Percentiles rank a stretch among this genome's conserved stretches.
These are phyloP conservation scores for Trichomonas gallinae DNA, from an alignment of 208 protist genomes.

Conservation along the genomic window DNA sequence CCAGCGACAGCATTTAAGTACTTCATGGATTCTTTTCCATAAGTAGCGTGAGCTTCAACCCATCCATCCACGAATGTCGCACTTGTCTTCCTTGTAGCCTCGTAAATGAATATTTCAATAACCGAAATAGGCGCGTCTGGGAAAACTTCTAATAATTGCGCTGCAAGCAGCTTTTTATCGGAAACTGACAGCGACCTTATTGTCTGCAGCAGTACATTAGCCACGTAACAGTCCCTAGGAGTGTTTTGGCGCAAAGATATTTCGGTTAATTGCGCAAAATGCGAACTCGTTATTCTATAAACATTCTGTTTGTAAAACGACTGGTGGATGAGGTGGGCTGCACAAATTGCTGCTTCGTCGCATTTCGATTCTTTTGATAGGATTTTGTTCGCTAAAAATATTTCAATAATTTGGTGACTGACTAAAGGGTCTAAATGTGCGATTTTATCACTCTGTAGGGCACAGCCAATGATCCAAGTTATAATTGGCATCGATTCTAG, in stretches of 20 bases:
- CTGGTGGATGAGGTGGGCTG: not conserved
- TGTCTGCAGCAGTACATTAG: not conserved
- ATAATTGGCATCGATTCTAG: not conserved
- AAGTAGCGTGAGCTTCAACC: not conserved
- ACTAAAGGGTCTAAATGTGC: not conserved
- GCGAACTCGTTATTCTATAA: not conserved
- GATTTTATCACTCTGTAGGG: not conserved
- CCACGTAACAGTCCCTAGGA: not conserved
- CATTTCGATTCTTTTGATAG: not conserved
- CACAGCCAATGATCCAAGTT: not conserved
- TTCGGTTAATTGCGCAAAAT: not conserved
- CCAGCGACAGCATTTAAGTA: not conserved
- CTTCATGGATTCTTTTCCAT: not conserved
- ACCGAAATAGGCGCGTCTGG: not conserved
- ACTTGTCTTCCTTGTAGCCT: not conserved
- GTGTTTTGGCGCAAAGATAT: not conserved
- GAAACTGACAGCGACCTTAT: not conserved
- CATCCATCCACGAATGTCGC: not conserved
- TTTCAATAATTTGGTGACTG: slow-evolving; percentile 5
- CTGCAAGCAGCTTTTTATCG: not conserved
- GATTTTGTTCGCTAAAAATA: not conserved
- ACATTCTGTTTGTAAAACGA: not conserved
- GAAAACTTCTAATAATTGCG: not conserved
- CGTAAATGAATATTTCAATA: not conserved
- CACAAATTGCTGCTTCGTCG: not conserved